Conservation (phyloP, 2,329 filamentous ascomycete genomes). For the Alternaria longipes region DNA sequence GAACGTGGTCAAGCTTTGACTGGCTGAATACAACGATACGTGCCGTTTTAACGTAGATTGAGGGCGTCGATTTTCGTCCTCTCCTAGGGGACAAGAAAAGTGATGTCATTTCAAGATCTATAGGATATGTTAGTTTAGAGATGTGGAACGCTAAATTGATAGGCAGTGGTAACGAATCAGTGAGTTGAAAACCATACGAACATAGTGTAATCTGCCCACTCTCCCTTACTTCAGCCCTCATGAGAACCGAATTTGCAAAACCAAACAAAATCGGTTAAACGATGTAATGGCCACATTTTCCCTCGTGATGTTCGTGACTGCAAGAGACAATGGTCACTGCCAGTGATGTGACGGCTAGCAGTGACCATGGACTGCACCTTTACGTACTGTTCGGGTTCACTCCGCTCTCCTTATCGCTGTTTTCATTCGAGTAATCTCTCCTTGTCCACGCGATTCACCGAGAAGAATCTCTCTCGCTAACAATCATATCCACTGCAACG, state of each 20-base stretch:
- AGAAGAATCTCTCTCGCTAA: not conserved
- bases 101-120: not conserved
- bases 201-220: too few species aligned
- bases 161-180: not conserved
- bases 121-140: not conserved
- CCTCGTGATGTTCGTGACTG: not conserved
- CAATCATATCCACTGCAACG: not conserved
- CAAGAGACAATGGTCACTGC: not conserved
- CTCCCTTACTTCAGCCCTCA: too few species aligned
- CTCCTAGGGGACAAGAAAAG: not conserved
- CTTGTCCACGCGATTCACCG: not conserved
- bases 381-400: not conserved
- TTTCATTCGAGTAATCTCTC: not conserved
- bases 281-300: too few species aligned
- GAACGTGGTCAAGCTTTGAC: too few species aligned
- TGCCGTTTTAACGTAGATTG: too few species aligned
- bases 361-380: not conserved
- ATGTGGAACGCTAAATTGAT: not conserved
- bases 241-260: too few species aligned
- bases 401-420: not conserved
- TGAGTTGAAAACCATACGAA: not conserved
- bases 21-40: too few species aligned
- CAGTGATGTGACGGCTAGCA: not conserved
- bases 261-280: too few species aligned
- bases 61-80: not conserved